Evolutionary conservation across 441 rosid genomes (phyloP).

Genomic region (Bruguiera hainesii): DNA sequence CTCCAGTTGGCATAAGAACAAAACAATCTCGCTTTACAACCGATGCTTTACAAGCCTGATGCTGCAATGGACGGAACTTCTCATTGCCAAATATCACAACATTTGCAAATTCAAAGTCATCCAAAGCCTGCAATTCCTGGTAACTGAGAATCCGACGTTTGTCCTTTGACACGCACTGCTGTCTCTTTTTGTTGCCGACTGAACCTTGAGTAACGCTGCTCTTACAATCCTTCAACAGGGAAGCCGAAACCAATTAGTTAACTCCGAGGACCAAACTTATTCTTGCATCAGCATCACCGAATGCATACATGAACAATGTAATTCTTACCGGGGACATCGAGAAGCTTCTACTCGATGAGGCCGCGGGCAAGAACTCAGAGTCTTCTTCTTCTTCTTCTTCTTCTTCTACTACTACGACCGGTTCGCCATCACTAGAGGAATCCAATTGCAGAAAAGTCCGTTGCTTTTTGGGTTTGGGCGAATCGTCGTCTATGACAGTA

Average conservation of each 20-base stretch:
- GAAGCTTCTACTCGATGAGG: conserved; percentile 21
- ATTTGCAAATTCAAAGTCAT: conserved; percentile 83
- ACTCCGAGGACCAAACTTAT: too few species aligned
- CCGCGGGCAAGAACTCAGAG: not conserved
- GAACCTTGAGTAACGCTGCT: conserved; percentile 40
- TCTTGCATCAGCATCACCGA: not conserved
- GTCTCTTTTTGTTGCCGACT: conserved; percentile 28
- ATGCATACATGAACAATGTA: not conserved
- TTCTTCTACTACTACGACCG: too few species aligned
- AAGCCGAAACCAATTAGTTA: too few species aligned
- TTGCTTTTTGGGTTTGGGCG: conserved; percentile 39
- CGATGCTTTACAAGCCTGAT: conserved; percentile 76
- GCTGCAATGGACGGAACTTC: conserved; percentile 76
- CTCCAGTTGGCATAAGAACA: conserved; percentile 92
- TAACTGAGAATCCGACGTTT: conserved; percentile 46
- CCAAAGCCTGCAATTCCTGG: conserved; percentile 68
- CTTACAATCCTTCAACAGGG: conserved; percentile 38
- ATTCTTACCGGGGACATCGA: conserved; percentile 47
- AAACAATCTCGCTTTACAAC: conserved; percentile 74
- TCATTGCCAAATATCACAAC: conserved; percentile 81
- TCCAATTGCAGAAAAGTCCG: conserved; percentile 51
- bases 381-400: conserved; percentile 4
- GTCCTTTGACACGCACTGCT: conserved; percentile 24
- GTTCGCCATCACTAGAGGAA: conserved; percentile 56
- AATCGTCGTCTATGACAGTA: conserved; percentile 53